Conservation (phyloP, 2,329 filamentous ascomycete genomes). For the Cercospora zeae-maydis region DNA sequence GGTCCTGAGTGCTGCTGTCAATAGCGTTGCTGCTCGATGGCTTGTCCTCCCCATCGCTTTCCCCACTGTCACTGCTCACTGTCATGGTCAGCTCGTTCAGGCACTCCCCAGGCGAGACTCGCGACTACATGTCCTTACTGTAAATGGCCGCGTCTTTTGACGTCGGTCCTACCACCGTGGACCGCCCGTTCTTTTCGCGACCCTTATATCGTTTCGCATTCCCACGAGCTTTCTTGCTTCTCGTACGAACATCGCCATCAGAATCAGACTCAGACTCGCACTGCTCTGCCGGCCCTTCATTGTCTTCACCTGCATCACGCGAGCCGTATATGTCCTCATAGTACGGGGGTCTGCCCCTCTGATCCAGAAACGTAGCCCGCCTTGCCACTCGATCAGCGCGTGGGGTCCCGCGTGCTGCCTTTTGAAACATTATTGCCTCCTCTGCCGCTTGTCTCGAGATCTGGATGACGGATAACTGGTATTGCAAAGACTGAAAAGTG, state of each 20-base stretch:
- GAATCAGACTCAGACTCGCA: conserved; percentile 28
- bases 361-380: not conserved
- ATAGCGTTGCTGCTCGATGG: not conserved
- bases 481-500: not conserved
- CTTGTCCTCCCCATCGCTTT: not conserved
- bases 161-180: not conserved
- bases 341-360: conserved; percentile 9
- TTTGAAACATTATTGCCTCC: not conserved
- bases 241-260: conserved; percentile 11
- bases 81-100: too few species aligned
- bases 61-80: not conserved
- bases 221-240: not conserved
- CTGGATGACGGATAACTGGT: not conserved
- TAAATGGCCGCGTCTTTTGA: not conserved
- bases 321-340: conserved; percentile 27
- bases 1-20: not conserved
- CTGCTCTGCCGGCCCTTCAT: conserved; percentile 17
- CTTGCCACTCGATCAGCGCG: not conserved
- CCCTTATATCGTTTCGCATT: not conserved
- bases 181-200: not conserved
- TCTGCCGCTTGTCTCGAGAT: not conserved
- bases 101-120: too few species aligned
- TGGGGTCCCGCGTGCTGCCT: not conserved
- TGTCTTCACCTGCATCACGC: conserved; percentile 19
- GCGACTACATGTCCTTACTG: too few species aligned